Percentiles rank a stretch among this genome's conserved stretches.
Conservation (phyloP, 169 alveolate genomes). For the Pseudocohnilembus persalinus region DNA sequence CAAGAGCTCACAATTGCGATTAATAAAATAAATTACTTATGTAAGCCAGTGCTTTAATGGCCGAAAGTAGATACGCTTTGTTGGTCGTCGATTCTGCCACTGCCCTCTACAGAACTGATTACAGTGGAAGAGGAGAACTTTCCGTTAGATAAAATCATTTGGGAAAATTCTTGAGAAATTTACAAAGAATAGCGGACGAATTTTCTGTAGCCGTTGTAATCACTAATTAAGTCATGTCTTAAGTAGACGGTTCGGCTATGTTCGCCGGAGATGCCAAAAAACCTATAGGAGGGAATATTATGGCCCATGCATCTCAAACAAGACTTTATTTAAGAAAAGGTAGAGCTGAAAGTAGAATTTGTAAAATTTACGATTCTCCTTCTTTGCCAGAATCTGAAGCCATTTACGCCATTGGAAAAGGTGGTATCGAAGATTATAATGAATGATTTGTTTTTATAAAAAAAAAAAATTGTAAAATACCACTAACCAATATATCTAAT, state of each 20-base stretch:
- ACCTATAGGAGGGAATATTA: slow-evolving; percentile 98
- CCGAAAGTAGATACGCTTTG: slow-evolving; percentile 95
- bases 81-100: slow-evolving; percentile 97
- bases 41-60: slow-evolving; percentile 97
- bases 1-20: slow-evolving; percentile 97
- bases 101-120: slow-evolving; percentile 98
- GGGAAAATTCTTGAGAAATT: slow-evolving; percentile 94
- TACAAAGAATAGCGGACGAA: slow-evolving; percentile 94
- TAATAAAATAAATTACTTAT: slow-evolving; percentile 95
- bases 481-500: too few relatives aligned
- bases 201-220: slow-evolving; percentile 94
- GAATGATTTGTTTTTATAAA: too few relatives aligned
- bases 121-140: slow-evolving; percentile 98
- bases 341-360: slow-evolving; percentile 94
- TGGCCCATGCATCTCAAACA: slow-evolving; percentile 97
- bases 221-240: slow-evolving; percentile 96
- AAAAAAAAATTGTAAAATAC: too few relatives aligned
- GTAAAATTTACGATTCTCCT: slow-evolving; percentile 98
- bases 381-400: slow-evolving; percentile 98
- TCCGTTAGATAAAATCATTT: slow-evolving; percentile 97
- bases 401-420: slow-evolving; percentile 47
- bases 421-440: slow-evolving; percentile 55
- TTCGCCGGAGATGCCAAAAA: slow-evolving; percentile 89
- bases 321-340: slow-evolving; percentile 96
- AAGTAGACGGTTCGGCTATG: slow-evolving; percentile 91